Evolutionary conservation across 345 rosid genomes (phyloP), one percentile per base, ranked within the genome.

Genomic region (Bruguiera parviflora): DNA sequence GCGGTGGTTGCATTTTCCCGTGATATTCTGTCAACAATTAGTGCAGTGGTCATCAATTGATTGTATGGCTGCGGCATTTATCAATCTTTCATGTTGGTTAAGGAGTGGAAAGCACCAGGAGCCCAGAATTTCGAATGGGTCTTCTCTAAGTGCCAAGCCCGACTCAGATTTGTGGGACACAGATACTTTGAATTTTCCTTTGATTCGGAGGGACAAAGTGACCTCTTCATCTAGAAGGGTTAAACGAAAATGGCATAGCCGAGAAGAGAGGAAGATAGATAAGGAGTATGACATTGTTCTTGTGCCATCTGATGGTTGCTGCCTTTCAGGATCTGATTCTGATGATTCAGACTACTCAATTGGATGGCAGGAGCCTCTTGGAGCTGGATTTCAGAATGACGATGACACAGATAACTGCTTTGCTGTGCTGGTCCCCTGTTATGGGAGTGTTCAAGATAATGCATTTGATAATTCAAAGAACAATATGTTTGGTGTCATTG

Each of bases 291-390:
- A 89, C 68, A 60, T 85, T 52, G 95, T 89, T 76, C 84, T 89
- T 24, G 95, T 89, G 68, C 90, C 95, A 62, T 82, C 95, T 18
- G 95, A 89, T 78, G 89, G 87, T 71, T 88, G 83, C 46, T 87
- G 91, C 74, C 81, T 89, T 71, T 89, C 90, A 0, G 95, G 89
- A 20, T 85, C 95, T 22, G 95, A 89, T 66, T 84, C 95, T 8
- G 91, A 87, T 75, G 90, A 72, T 71, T 85, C 86, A 0, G 95
- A 89, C 77, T 89, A 85, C 79, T 89, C 95, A 5, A 80, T 87
- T 61, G 95, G 95, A 73, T 87, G 95, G 95, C 62, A 82, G 74
- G 95, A 89, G 74, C 95, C 95, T 66, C 95, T 84, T 75, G 95
- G 89, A 37, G 78, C 89, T 63, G 88, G 73, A 47, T 87, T 89